Conservation (phyloP, 768 basidiomycete genomes). For the Floccularia luteovirens region DNA sequence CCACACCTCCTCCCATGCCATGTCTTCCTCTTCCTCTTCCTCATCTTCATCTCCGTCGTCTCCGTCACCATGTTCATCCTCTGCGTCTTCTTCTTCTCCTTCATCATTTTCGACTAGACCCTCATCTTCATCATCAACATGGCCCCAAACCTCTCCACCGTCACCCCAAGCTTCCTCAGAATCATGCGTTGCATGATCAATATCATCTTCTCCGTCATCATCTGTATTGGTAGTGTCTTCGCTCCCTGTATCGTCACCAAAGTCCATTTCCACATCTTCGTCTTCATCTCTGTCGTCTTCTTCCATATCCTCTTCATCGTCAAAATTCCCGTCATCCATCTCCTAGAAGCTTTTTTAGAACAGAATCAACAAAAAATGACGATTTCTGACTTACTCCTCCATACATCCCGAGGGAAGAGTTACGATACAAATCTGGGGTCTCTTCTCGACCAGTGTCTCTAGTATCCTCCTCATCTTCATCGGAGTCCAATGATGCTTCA, state of each 20-base stretch:
- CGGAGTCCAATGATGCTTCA: slow-evolving; percentile 35
- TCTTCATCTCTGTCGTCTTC: slow-evolving; percentile 78
- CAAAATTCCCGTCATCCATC: slow-evolving; percentile 75
- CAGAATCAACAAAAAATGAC: slow-evolving; percentile 2
- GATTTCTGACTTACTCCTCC: slow-evolving; percentile 57
- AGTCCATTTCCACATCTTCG: slow-evolving; percentile 84
- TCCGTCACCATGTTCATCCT: slow-evolving; percentile 35
- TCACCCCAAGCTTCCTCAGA: slow-evolving; percentile 61
- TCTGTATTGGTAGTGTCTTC: slow-evolving; percentile 75
- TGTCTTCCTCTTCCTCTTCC: slow-evolving; percentile 20
- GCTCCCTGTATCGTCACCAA: slow-evolving; percentile 75
- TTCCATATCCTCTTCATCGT: slow-evolving; percentile 70
- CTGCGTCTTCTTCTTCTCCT: slow-evolving; percentile 40
- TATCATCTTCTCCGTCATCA: slow-evolving; percentile 58
- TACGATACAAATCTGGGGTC: slow-evolving; percentile 91
- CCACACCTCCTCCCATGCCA: slow-evolving; percentile 25
- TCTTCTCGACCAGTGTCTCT: slow-evolving; percentile 59
- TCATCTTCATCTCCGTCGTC: slow-evolving; percentile 42
- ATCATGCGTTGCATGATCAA: slow-evolving; percentile 49
- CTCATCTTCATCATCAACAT: slow-evolving; percentile 68
- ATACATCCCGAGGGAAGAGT: slow-evolving; percentile 95
- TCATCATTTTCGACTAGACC: slow-evolving; percentile 41
- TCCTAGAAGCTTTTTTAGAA: slow-evolving; percentile 39
- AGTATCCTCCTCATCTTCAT: slow-evolving; percentile 52
- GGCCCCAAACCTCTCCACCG: no score